Evolutionary conservation across 305 asterid genomes (phyloP), one percentile per base, ranked within the genome.

Genomic region (Ilex paraguariensis): DNA sequence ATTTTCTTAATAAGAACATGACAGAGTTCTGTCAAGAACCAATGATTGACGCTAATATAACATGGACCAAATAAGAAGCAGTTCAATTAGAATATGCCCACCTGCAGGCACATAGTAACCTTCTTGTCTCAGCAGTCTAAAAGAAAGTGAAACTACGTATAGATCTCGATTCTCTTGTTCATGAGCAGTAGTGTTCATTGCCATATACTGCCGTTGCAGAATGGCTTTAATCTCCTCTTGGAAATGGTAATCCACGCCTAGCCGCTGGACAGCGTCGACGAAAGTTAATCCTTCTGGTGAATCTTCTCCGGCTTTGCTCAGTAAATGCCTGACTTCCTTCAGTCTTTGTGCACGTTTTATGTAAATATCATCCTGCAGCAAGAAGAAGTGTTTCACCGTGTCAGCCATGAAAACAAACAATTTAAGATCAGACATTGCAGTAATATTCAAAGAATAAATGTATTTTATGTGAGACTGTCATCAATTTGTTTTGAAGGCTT

Each of bases 81-180:
- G 28, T 21, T 21, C 28, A 21, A 21, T 21, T 21, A 21, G 28
- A 21, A 21, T 21, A 21, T 21, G 28, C 53, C 7, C 53, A 73
- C 79, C 82, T 67, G 71, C 59, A 10, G 62, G 44, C 7, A 83
- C 77, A 16, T 59, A 28, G 71, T 75, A 66, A 39, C 93, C 84
- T 49, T 68, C 61, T 62, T 80, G 87, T 66, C 93, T 67, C 31
- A 79, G 45, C 3, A 83, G 77, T 36, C 84, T 68, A 57, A 85
- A 81, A 21, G 71, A 79, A 33, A 85, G 87, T 4, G 87, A 69
- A 69, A 67, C 72, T 6, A 73, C 62, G 13, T 11, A 56, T 4
- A 75, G 77, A 3, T 62, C 61, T 39, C 63, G 53, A 52, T 31
- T 57, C 53, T 71, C 62, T 10, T 54, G 16, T 28, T n/a, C 49